A percentile compares a stretch with the other conserved stretches of the same genome.
Conservation (phyloP, 805 yeast genomes). For the Kuraishia ogatae region DNA sequence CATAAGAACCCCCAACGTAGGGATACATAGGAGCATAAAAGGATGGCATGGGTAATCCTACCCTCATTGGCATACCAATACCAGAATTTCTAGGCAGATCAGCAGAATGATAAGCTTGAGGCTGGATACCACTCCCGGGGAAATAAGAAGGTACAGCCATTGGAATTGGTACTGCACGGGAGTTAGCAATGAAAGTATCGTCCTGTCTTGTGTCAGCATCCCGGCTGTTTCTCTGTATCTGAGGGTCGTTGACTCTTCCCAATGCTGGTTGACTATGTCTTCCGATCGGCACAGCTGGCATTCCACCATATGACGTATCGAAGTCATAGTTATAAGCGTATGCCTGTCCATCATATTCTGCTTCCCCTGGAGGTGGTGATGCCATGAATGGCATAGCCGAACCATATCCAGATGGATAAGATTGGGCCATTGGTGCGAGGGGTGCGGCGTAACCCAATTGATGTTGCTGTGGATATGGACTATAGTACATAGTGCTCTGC, state of each 20-base stretch:
- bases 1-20: not conserved
- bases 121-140: not conserved
- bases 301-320: not conserved
- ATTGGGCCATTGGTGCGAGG: not conserved
- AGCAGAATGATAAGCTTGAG: not conserved
- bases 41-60: not conserved
- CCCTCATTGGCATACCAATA: not conserved
- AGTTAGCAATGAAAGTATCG: not conserved
- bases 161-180: not conserved
- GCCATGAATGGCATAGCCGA: not conserved
- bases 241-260: not conserved
- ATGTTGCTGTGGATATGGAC: not conserved
- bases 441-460: not conserved
- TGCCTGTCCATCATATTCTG: not conserved
- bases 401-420: not conserved
- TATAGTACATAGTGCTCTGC: not conserved
- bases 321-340: not conserved
- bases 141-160: not conserved
- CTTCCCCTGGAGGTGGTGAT: not conserved
- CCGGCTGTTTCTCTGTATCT: not conserved
- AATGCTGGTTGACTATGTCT: not conserved
- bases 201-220: not conserved
- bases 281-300: not conserved
- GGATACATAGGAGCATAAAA: not conserved
- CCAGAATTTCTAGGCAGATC: not conserved